These are phyloP conservation scores for Xylaria arbuscula DNA, from an alignment of 2,329 filamentous ascomycete genomes.

Conservation along the genomic window DNA sequence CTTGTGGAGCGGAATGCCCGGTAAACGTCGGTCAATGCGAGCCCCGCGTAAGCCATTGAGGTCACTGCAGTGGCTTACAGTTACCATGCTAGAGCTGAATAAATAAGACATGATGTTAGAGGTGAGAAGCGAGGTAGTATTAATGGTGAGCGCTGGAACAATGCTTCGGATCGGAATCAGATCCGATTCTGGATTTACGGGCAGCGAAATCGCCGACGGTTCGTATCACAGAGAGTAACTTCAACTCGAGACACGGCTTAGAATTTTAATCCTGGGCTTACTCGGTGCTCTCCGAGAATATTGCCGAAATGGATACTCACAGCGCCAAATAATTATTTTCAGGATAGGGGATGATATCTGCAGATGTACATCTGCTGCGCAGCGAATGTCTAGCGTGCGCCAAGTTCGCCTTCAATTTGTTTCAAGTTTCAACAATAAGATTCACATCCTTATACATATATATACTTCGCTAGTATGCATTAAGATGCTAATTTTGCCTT, in stretches of 20 bases:
- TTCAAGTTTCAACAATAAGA: constrained; percentile 26
- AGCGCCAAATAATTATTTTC: constrained; percentile 2
- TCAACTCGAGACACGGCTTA: not conserved
- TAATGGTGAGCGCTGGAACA: not conserved
- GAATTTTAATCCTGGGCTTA: not conserved
- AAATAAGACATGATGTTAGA: not conserved
- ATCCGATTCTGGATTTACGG: not conserved
- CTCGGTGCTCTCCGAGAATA: not conserved
- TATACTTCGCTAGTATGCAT: no score
- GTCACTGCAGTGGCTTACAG: not conserved
- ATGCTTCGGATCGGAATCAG: constrained; percentile 2
- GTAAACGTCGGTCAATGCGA: not conserved
- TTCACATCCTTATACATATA: not conserved
- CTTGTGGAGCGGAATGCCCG: constrained; percentile 25
- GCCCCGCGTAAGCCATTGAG: not conserved
- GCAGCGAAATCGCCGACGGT: not conserved
- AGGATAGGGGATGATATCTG: not conserved
- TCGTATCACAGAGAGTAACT: not conserved
- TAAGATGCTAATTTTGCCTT: not conserved
- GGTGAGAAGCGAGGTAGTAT: constrained; percentile 7
- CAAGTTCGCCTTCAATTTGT: constrained; percentile 23
- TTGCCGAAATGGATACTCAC: not conserved
- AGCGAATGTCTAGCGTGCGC: not conserved
- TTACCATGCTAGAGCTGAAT: not conserved
- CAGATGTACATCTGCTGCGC: not conserved